phyloP scores from a whole-genome alignment of 2,329 filamentous ascomycete genomes.

The Lasiodiplodia sp. region DNA sequence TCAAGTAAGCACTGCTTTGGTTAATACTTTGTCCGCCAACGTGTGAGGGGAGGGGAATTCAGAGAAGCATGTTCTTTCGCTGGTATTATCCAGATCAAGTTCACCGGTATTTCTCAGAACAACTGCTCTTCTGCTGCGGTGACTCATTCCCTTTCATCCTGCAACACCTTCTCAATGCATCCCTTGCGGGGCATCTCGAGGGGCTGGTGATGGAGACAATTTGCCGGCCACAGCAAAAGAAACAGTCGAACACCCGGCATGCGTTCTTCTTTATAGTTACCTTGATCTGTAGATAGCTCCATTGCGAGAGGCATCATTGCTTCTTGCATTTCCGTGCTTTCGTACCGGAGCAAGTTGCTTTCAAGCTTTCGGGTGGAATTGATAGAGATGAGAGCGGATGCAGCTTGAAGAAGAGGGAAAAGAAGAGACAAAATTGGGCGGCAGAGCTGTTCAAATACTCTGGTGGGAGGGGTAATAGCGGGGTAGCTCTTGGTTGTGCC shows the following conservation, averaged over 20 bases:
- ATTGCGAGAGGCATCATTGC: conserved; percentile 37
- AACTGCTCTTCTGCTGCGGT: conserved; percentile 38
- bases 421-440: background rate
- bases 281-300: conserved; percentile 51
- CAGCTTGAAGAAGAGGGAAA: background rate
- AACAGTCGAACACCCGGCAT: conserved; percentile 49
- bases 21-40: conserved; percentile 53
- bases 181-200: conserved; percentile 31
- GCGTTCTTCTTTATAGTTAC: conserved; percentile 50
- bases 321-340: conserved; percentile 22
- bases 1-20: conserved; percentile 55
- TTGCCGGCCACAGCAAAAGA: conserved; percentile 12
- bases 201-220: conserved; percentile 14
- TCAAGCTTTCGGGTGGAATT: conserved; percentile 1
- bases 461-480: conserved; percentile 27
- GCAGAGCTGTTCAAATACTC: conserved; percentile 1
- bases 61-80: conserved; percentile 87
- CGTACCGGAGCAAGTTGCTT: conserved; percentile 29
- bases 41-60: conserved; percentile 43
- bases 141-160: conserved; percentile 37
- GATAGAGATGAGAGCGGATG: background rate
- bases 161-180: conserved; percentile 11
- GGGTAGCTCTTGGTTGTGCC: conserved; percentile 25
- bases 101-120: conserved; percentile 81
- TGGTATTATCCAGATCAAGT: conserved; percentile 90